These are phyloP conservation scores for Agapanthus africanus DNA, from an alignment of 106 monocot genomes.

Conservation along the genomic window DNA sequence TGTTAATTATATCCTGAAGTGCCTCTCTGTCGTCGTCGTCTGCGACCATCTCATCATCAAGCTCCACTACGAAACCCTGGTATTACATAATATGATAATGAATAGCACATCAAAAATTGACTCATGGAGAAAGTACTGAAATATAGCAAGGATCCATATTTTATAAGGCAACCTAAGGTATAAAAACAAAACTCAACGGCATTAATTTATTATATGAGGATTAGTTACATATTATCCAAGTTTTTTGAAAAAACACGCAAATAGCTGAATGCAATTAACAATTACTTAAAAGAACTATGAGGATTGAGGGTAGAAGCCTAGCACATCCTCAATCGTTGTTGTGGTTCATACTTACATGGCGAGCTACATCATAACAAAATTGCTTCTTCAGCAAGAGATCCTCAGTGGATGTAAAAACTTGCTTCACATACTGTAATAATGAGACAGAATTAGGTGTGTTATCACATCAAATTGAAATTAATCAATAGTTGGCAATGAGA, in stretches of 20 bases:
- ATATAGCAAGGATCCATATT: neutral
- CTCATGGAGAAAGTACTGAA: neutral
- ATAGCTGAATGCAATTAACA: neutral
- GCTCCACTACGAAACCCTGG: conserved; percentile 65
- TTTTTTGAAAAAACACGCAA: neutral
- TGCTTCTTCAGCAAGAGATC: conserved; percentile 87
- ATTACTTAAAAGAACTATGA: neutral
- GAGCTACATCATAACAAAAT: conserved; percentile 88
- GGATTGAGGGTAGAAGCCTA: neutral
- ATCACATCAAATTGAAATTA: neutral
- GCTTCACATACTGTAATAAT: conserved; percentile 70
- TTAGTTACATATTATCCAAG: neutral
- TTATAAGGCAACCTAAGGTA: neutral
- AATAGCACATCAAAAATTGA: neutral
- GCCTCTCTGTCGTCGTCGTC: conserved; percentile 77
- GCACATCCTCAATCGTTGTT: too few relatives aligned
- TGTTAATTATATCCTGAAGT: conserved; percentile 83
- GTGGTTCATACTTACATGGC: conserved; percentile 84
- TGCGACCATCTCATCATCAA: conserved; percentile 71
- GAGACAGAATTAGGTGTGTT: neutral
- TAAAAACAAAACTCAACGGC: neutral
- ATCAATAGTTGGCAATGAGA: too few relatives aligned
- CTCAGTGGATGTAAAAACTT: conserved; percentile 58
- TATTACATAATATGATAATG: neutral
- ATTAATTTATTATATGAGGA: neutral